phyloP scores from a whole-genome alignment of 2,329 filamentous ascomycete genomes.

The Lomentospora prolificans region DNA sequence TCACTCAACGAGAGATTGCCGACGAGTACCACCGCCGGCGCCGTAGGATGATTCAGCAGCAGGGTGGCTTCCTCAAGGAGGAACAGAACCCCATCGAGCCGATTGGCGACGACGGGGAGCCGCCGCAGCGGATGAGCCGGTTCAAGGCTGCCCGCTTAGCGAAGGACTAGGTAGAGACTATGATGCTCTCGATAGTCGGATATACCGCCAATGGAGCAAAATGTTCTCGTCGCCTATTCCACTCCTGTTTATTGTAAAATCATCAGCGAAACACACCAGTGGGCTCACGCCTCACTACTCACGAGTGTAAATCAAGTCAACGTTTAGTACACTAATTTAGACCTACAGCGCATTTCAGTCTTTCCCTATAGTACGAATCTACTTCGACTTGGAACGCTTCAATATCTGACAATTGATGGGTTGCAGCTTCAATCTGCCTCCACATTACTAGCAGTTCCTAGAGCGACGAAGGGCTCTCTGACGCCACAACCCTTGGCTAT shows the following conservation, averaged over 20 bases:
- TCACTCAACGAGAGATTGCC: slow-evolving; percentile 63
- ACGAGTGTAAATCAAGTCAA: no score
- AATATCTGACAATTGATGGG: slow-evolving; percentile 39
- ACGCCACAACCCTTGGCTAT: slow-evolving; percentile 32
- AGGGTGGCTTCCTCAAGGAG: slow-evolving; percentile 71
- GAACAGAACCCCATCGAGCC: slow-evolving; percentile 58
- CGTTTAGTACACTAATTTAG: no score
- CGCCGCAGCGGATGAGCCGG: slow-evolving; percentile 54
- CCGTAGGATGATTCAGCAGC: slow-evolving; percentile 70
- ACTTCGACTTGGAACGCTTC: slow-evolving; percentile 27
- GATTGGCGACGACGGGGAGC: slow-evolving; percentile 56
- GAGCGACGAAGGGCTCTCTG: slow-evolving; percentile 50
- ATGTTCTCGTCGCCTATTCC: slow-evolving; percentile 5
- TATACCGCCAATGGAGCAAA: slow-evolving; percentile 3
- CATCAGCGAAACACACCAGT: no score
- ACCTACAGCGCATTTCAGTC: no score
- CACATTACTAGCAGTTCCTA: slow-evolving; percentile 47
- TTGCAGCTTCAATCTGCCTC: slow-evolving; percentile 47
- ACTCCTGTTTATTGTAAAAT: not conserved
- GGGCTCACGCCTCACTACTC: no score
- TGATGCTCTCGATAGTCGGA: slow-evolving; percentile 10
- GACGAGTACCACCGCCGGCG: slow-evolving; percentile 75
- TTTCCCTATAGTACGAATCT: no score
- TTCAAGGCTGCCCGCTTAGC: slow-evolving; percentile 63
- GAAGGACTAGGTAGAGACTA: slow-evolving; percentile 29